These are phyloP conservation scores for Chlamydomonas asymmetrica DNA, from an alignment of 139 green algal species.

Conservation along the genomic window DNA sequence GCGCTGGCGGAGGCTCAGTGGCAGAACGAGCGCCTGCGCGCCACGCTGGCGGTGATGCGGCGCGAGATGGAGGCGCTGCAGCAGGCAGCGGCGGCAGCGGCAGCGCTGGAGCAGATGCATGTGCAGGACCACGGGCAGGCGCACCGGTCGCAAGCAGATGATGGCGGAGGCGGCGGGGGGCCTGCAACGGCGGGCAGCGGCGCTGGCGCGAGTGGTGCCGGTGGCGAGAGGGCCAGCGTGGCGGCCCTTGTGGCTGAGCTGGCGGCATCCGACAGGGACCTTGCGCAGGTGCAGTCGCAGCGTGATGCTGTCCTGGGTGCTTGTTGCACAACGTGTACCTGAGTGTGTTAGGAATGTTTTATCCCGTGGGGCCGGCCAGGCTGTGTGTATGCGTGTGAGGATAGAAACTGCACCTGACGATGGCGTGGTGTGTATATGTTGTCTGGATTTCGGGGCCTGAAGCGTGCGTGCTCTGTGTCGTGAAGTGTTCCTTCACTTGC, in stretches of 20 bases:
- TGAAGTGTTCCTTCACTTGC: neutral
- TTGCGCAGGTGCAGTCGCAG: slow-evolving; percentile 43
- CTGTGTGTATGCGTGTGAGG: no score
- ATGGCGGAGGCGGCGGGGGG: slow-evolving; percentile 22
- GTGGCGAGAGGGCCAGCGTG: no score
- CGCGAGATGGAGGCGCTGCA: slow-evolving; percentile 67
- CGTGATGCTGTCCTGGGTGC: no score
- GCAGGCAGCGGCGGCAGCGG: slow-evolving; percentile 25
- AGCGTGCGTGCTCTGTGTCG: neutral
- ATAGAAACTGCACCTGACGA: no score
- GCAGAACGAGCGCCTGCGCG: slow-evolving; percentile 57
- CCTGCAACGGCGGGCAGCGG: neutral
- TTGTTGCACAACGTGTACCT: neutral
- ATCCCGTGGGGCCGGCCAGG: no score
- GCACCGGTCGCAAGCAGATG: neutral
- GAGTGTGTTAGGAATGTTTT: no score
- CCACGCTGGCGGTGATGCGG: slow-evolving; percentile 55
- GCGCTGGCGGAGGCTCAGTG: slow-evolving; percentile 41
- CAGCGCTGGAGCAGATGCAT: slow-evolving; percentile 1
- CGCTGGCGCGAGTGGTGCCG: neutral
- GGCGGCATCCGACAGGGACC: slow-evolving; percentile 51
- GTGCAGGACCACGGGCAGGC: neutral
- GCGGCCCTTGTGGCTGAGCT: slow-evolving; percentile 30
- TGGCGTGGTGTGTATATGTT: no score
- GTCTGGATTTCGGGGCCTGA: no score